These are phyloP conservation scores for Picochlorum sp. DNA, from an alignment of 139 green algal genomes.

Conservation along the genomic window DNA sequence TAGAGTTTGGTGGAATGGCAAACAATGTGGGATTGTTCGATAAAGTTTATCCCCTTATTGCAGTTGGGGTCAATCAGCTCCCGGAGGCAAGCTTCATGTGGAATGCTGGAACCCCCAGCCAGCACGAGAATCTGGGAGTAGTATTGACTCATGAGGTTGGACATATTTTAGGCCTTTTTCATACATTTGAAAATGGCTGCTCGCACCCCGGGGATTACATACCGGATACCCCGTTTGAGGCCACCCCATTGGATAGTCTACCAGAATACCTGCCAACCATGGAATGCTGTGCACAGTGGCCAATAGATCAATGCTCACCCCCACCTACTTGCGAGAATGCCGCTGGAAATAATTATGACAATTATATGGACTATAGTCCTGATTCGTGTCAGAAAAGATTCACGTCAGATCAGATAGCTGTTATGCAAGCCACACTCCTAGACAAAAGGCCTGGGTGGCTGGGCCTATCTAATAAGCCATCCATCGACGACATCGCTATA, in stretches of 20 bases:
- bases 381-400: background rate
- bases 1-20: no score
- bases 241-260: background rate
- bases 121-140: no score
- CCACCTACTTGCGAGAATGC: background rate
- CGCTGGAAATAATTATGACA: background rate
- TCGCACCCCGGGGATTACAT: background rate
- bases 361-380: background rate
- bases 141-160: no score
- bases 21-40: no score
- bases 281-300: background rate
- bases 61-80: no score
- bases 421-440: background rate
- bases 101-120: no score
- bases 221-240: background rate
- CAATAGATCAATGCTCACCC: background rate
- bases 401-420: background rate
- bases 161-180: no score
- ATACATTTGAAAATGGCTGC: background rate
- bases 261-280: background rate
- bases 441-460: background rate
- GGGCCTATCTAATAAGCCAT: background rate
- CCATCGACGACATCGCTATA: background rate
- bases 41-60: no score
- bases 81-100: no score